Conservation (phyloP, 768 basidiomycete species). For the Boletus rufocinnamomeus region DNA sequence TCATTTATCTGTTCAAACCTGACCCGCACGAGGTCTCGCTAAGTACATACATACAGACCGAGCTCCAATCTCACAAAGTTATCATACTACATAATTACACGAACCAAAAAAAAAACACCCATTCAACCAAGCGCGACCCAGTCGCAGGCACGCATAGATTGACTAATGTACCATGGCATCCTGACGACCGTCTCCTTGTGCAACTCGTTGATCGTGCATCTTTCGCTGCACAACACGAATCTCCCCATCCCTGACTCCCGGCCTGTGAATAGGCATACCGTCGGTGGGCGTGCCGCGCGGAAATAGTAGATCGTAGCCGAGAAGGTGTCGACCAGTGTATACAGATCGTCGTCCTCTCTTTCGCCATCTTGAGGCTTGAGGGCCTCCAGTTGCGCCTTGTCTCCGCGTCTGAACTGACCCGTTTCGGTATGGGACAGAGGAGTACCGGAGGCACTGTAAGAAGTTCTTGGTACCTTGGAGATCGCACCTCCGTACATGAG, state of each 20-base stretch:
- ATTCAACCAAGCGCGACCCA: slow-evolving; percentile 26
- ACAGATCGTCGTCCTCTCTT: slow-evolving; percentile 12
- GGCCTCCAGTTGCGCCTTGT: slow-evolving; percentile 10
- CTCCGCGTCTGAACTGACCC: slow-evolving; percentile 19
- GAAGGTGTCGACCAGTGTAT: slow-evolving; percentile 27
- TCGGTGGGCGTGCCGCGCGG: slow-evolving; percentile 23
- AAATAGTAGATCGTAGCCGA: slow-evolving; percentile 30
- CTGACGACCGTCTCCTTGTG: slow-evolving; percentile 29
- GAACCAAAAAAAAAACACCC: background rate
- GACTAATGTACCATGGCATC: slow-evolving; percentile 24
- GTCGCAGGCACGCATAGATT: slow-evolving; percentile 23
- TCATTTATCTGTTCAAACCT: too few species aligned
- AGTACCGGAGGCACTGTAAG: slow-evolving; percentile 25
- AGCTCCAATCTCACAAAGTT: background rate
- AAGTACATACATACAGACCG: too few species aligned
- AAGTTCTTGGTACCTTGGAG: slow-evolving; percentile 8
- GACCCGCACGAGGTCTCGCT: too few species aligned
- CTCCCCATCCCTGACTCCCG: slow-evolving; percentile 24
- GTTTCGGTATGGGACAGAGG: slow-evolving; percentile 5
- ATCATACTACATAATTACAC: background rate
- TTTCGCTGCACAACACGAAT: slow-evolving; percentile 27
- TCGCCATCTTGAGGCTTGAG: background rate
- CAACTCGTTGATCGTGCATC: slow-evolving; percentile 20
- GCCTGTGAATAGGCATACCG: slow-evolving; percentile 26
- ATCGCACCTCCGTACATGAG: slow-evolving; percentile 19